Evolutionary conservation across 23 red algal species (phyloP), one percentile per base, ranked within the genome.

Genomic region (Gracilariopsis chorda): DNA sequence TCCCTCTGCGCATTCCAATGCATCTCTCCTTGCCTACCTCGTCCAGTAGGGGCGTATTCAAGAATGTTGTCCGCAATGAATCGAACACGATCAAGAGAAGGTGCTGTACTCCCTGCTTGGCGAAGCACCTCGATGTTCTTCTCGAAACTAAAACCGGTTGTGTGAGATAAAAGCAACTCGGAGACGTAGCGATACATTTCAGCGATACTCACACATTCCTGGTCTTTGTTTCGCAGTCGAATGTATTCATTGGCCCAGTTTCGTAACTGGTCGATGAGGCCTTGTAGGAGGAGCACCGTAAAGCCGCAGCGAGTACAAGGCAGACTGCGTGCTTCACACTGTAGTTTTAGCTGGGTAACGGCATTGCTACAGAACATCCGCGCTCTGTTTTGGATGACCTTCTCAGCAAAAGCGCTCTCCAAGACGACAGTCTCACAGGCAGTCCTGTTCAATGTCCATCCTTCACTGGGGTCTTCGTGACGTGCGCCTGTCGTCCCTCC

Each of bases 361-460:
- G 67, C 67, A 34, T 73, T 73, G 67, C 67, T 34, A 73, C 24
- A 73, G 24, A 39, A 39, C 67, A 73, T 73, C 24, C 0, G 67
- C 24, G 67, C 67, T 73, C 67, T 73, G 24, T 73, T 39, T 39
- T 73, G 67, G 24, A 35, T 73, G 67, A 73, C 67, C 0, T 39
- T 73, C 27, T 73, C 67, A 73, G 24, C 67, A 34, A 35, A 73
- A 34, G 67, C 24, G 67, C 67, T 73, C 67, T 73, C 67, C 2
- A 49, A n/a, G n/a, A n/a, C n/a, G n/a, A n/a, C n/a, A n/a, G n/a
- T n/a, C n/a, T n/a, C n/a, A n/a, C n/a, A n/a, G n/a, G n/a, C n/a
- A n/a, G n/a, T n/a, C n/a, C n/a, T n/a, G n/a, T n/a, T n/a, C n/a
- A n/a, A n/a, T n/a, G n/a, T n/a, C n/a, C n/a, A n/a, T n/a, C n/a